Percentiles rank a stretch among this genome's conserved stretches.
Conservation (phyloP, 345 rosid species). For the Lagerstroemia speciosa region DNA sequence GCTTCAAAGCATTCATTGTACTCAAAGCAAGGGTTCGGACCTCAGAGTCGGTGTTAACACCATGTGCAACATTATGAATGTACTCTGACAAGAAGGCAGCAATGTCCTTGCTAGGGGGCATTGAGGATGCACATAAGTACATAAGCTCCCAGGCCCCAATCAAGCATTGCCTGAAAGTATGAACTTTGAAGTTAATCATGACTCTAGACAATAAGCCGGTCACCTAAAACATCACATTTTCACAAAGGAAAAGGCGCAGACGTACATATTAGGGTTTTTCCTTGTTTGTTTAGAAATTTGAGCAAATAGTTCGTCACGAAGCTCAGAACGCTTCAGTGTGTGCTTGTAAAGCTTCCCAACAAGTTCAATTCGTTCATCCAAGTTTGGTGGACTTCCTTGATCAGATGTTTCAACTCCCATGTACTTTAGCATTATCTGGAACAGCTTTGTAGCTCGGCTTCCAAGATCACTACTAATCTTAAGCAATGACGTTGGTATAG, state of each 20-base stretch:
- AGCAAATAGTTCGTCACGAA: constrained; percentile 91
- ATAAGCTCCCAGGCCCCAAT: constrained; percentile 93
- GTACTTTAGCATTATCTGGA: constrained; percentile 77
- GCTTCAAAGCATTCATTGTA: constrained; percentile 81
- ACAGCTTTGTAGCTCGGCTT: constrained; percentile 78
- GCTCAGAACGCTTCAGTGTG: constrained; percentile 82
- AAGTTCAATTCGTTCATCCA: constrained; percentile 83
- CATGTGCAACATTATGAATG: constrained; percentile 72
- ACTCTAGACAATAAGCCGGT: neutral
- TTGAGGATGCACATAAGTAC: constrained; percentile 89
- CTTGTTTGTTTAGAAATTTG: constrained; percentile 97
- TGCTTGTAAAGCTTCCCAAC: constrained; percentile 82
- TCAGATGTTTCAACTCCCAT: constrained; percentile 92
- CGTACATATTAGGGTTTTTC: constrained; percentile 80
- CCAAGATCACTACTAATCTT: constrained; percentile 73
- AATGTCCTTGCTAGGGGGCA: constrained; percentile 99
- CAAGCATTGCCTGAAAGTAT: constrained; percentile 57
- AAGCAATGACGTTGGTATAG: constrained; percentile 88
- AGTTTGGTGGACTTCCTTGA: constrained; percentile 51
- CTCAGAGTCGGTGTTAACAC: constrained; percentile 54
- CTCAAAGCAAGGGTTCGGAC: constrained; percentile 69
- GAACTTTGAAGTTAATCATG: neutral
- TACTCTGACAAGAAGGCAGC: constrained; percentile 90
- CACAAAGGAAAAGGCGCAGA: neutral
- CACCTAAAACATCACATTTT: neutral